Base-by-base conservation (phyloP, 2,329 filamentous ascomycete genomes). In the Paraconiothyrium brasiliense region DNA sequence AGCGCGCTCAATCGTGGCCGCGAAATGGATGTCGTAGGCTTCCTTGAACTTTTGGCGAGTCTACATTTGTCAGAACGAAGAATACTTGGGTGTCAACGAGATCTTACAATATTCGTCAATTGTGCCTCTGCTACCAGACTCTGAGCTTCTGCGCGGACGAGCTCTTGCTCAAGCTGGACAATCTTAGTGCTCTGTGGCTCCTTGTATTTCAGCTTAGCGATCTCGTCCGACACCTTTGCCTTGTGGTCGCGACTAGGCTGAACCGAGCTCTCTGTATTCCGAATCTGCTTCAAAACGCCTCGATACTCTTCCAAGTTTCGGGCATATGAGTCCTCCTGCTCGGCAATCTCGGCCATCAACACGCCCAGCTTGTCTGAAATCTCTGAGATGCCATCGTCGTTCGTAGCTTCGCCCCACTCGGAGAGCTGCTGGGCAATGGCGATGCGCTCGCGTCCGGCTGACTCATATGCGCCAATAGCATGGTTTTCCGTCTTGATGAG, bases 11-110 rank as follows among this genome's bases (percentile, higher is more conserved):
- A 99, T 97, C 22, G 93, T 92, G 61, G 94, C 93, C 16, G 91
- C 88, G 67, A 97, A 92, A 77, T 98, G 93, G 62, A 92, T 80
- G 68, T 94, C 92, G 76, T 94, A 98, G 27, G 95, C 92, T 80
- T 97, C 92, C 82, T 97, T 97, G 81, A 99, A 86, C 82, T 97
- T 98, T 80, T 95, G 92, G 60, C 95, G 92, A 39, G 95, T 98
- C 92, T 95, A 64, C n/a, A 60, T 24, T 48, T 14, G 60, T 76
- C 60, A 78, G 70, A 35, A 57, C 7, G 44, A 35, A 30, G 9
- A 22, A 4, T 3, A 27, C 22, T 32, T 22, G 10, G 34, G 24
- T n/a, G 1, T 9, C 16, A 41, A 39, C 35, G 27, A 32, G 48
- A 27, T 86, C 90, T 63, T 83, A 96, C 93, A 70, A 97, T 89